Evolutionary conservation across 495 filamentous ascomycete genomes (phyloP), one percentile per base, ranked within the genome.

Genomic region (Xylaria sp.): DNA sequence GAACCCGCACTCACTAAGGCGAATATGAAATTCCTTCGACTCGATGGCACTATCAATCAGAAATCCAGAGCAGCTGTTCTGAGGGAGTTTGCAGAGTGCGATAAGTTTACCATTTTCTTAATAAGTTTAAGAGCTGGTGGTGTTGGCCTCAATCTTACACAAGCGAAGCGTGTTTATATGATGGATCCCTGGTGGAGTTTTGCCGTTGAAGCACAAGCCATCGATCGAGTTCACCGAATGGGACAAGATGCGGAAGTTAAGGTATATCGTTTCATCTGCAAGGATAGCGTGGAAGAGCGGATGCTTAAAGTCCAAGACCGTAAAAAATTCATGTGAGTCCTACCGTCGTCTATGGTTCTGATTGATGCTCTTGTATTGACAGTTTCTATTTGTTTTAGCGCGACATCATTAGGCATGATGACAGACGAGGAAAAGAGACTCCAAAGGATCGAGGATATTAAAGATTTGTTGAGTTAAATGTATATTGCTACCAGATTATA

Each of bases 181-280:
- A 97, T 98, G 95, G 97, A 99, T 80, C 95, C 97, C 0, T 99
- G 97, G 97, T 99, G 97, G 97, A 96, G 93, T 72, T 98, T 93
- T 79, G 95, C 97, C 4, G 90, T 98, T 31, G 97, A 99, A 80
- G 93, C 94, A 12, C 97, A 99, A 79, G 97, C 97, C 31, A 97
- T 99, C 73, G 97, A 99, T 83, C 92, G 97, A 5, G 94, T 99
- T n/a, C 97, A 99, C 82, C 89, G 97, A 11, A 97, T 99, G 95
- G 97, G 97, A 0, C 97, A 99, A 78, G 88, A 90, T 40, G 87
- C 90, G 40, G 93, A 95, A 77, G 96, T 99, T 1, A 89, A 86
- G 52, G 94, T 99, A 4, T 88, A 88, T 66, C 85, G 96, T 35
- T 98, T 98, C 74, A 90, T 99, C 48, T 91, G 96, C 17, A 91